These are phyloP conservation scores for Fraxinus paxiana DNA, from an alignment of 305 asterid species.

Conservation along the genomic window DNA sequence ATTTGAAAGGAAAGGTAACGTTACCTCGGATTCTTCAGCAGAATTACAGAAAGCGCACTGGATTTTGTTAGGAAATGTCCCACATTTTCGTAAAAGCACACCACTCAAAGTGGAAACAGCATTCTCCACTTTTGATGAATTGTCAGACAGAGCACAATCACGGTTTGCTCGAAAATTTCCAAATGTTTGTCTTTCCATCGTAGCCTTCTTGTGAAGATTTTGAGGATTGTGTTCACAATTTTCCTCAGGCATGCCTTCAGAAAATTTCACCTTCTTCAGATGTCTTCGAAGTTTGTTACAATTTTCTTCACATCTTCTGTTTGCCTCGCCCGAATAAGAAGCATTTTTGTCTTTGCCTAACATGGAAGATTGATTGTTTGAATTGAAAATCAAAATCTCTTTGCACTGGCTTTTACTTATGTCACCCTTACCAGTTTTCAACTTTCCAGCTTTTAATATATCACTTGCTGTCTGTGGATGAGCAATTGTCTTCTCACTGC, in stretches of 20 bases:
- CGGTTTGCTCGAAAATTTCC: constrained; percentile 14
- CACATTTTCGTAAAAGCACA: constrained; percentile 37
- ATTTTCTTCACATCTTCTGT: constrained; percentile 19
- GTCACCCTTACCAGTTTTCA: constrained; percentile 27
- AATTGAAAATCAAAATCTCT: constrained; percentile 24
- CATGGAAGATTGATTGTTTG: constrained; percentile 25
- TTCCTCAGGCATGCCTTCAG: constrained; percentile 30
- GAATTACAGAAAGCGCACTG: constrained; percentile 75
- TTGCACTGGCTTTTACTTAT: constrained; percentile 21
- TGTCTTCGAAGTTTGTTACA: constrained; percentile 24
- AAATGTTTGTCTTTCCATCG: constrained; percentile 21
- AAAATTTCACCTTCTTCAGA: constrained; percentile 48
- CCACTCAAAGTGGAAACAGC: constrained; percentile 23
- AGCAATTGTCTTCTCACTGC: constrained; percentile 16
- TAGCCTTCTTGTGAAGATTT: constrained; percentile 23
- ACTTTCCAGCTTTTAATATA: constrained; percentile 22
- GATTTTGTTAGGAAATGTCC: constrained; percentile 24
- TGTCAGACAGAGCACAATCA: background rate
- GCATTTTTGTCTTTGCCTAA: constrained; percentile 24
- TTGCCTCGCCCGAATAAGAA: constrained; percentile 22
- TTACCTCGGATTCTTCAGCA: constrained; percentile 71
- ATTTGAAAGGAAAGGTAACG: background rate
- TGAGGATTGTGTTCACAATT: constrained; percentile 14
- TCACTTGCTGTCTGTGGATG: constrained; percentile 18
- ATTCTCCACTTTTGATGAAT: constrained; percentile 29